Evolutionary conservation across 2,329 filamentous ascomycete genomes (phyloP), one percentile per base, ranked within the genome.

Genomic region (Chaetomiaceae sp.): DNA sequence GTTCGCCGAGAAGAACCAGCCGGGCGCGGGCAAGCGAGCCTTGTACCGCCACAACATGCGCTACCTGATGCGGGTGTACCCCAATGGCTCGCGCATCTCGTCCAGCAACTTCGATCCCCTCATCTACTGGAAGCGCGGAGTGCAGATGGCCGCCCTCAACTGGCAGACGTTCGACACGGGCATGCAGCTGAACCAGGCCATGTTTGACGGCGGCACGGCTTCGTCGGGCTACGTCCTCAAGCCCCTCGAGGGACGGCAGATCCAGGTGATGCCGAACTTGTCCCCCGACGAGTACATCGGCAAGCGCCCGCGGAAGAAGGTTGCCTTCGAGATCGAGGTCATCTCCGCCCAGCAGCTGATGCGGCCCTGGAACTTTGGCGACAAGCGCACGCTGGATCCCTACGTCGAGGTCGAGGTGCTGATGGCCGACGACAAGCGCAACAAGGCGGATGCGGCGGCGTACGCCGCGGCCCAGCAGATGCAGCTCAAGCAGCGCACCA

Each of bases 141-240:
- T 96, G 17, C 94, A 99, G 71, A 97, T 99, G 92, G 91, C 88
- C 14, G 94, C 94, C 0, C 78, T 97, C 58, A 99, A 99, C 72
- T 97, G 94, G 92, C 94, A 99, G 72, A 97, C 91, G 0, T 96
- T 95, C 65, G 94, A 97, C 66, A 79, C 95, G 17, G 90, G 91
- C 42, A 94, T 96, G 82, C 92, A 97, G 67, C 80, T 97, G 69
- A 97, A 97, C 68, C 88, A 94, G 62, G 94, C 94, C 65, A 97
- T 99, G 94, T 99, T 96, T 67, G 88, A 91, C 43, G 89, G 89
- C 54, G 89, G 90, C 39, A 85, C 81, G 12, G 94, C 96, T 71
- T 83, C 84, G 52, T 89, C 88, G 3, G 94, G 94, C 40, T 99
- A 97, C 65, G 91, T 97, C 14, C 80, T 96, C 49, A 99, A 99